Evolutionary conservation across 2,329 filamentous ascomycete species (phyloP).

Genomic region (Bipolaris sorokiniana): DNA sequence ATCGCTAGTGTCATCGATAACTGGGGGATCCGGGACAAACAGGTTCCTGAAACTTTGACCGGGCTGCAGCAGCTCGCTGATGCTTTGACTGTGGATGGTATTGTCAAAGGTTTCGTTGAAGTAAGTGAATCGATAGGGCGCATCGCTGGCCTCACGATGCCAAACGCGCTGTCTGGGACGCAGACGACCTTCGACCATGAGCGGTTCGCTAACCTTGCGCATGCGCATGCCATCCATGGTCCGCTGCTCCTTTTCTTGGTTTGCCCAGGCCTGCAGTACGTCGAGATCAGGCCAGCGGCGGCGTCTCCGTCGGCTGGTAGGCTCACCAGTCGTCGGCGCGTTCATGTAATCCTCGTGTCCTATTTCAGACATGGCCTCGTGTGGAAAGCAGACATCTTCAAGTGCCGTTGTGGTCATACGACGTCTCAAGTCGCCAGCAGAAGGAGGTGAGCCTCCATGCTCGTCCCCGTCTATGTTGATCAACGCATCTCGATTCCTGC

Average conservation of each 20-base stretch:
- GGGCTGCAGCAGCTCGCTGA: slow-evolving; percentile 88
- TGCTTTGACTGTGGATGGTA: slow-evolving; percentile 94
- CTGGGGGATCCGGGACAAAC: slow-evolving; percentile 82
- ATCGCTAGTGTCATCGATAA: slow-evolving; percentile 67
- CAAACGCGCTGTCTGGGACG: slow-evolving; percentile 78
- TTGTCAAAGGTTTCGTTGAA: slow-evolving; percentile 97
- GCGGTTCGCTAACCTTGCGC: slow-evolving; percentile 92
- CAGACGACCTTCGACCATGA: slow-evolving; percentile 87
- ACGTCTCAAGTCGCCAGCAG: slow-evolving; percentile 35
- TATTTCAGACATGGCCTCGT: slow-evolving; percentile 77
- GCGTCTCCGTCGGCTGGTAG: slow-evolving; percentile 54
- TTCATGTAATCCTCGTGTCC: slow-evolving; percentile 74
- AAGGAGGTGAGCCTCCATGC: slow-evolving; percentile 51
- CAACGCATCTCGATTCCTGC: slow-evolving; percentile 52
- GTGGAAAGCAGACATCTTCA: slow-evolving; percentile 92
- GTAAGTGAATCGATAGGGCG: slow-evolving; percentile 94
- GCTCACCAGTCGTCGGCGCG: slow-evolving; percentile 54
- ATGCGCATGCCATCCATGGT: slow-evolving; percentile 78
- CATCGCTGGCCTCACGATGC: slow-evolving; percentile 87
- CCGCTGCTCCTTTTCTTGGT: slow-evolving; percentile 85
- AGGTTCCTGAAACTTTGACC: slow-evolving; percentile 84
- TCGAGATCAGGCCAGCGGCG: slow-evolving; percentile 85
- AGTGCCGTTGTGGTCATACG: slow-evolving; percentile 65
- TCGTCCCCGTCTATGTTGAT: slow-evolving; percentile 63
- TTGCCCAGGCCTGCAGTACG: slow-evolving; percentile 86